These are phyloP conservation scores for Aspergillus ruber DNA, from an alignment of 2,329 filamentous ascomycete species.

Conservation along the genomic window DNA sequence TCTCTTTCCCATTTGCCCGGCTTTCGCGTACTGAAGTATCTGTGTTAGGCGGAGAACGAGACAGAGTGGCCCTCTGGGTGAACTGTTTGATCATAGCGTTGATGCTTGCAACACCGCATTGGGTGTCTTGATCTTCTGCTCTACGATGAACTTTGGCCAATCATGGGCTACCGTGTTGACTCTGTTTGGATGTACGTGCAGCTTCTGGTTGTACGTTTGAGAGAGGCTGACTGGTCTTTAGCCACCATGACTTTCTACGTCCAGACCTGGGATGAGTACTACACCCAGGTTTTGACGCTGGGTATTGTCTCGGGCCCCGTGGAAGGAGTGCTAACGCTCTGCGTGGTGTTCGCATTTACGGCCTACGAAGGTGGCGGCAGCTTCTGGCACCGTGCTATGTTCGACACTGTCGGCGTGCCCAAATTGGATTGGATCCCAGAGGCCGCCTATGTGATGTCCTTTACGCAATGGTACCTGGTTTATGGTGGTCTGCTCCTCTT, in stretches of 20 bases:
- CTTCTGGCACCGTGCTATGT: slow-evolving; percentile 85
- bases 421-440: slow-evolving; percentile 59
- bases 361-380: slow-evolving; percentile 78
- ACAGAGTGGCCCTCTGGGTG: slow-evolving; percentile 88
- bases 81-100: slow-evolving; percentile 95
- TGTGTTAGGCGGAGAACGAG: slow-evolving; percentile 66
- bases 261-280: slow-evolving; percentile 98
- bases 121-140: slow-evolving; percentile 85
- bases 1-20: background rate
- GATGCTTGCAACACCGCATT: slow-evolving; percentile 95
- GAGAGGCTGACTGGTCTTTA: slow-evolving; percentile 27
- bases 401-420: slow-evolving; percentile 64
- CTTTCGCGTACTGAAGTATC: slow-evolving; percentile 7
- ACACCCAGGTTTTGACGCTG: slow-evolving; percentile 90
- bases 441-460: slow-evolving; percentile 69
- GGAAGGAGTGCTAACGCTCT: slow-evolving; percentile 82
- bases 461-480: slow-evolving; percentile 87
- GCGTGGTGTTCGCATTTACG: slow-evolving; percentile 74
- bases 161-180: slow-evolving; percentile 79
- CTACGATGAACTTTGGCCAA: slow-evolving; percentile 87
- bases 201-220: background rate
- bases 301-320: slow-evolving; percentile 91
- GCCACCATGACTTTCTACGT: slow-evolving; percentile 94
- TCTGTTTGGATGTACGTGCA: slow-evolving; percentile 68
- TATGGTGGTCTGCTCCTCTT: slow-evolving; percentile 77